Evolutionary conservation across 2,329 filamentous ascomycete genomes (phyloP), one percentile per base, ranked within the genome.

Genomic region (Aspergillus sp.): DNA sequence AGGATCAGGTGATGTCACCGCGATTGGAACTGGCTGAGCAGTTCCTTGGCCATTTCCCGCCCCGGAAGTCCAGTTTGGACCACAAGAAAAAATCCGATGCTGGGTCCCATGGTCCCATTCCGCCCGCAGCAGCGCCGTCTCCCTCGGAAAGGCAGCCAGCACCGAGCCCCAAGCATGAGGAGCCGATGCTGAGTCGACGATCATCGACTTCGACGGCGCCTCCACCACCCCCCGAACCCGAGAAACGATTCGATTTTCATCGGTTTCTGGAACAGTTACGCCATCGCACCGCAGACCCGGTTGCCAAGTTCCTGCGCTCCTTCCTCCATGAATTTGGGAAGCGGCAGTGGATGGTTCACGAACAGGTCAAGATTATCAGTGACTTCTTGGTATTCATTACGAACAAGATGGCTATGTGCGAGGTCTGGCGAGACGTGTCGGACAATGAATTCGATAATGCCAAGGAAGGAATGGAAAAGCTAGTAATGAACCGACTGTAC

Each of bases 301-400:
- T 98, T 2, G 94, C 94, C 4, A 86, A 91, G 53, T 98, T 96
- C 62, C 76, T 98, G 41, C 87, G 94, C 54, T 97, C 93, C 0
- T 98, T 98, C 60, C 72, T 98, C 29, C 82, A 82, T 42, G 94
- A 98, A 66, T 98, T 98, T 68, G 88, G 83, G 33, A 98, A 97
- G 73, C 88, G 90, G 57, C 93, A 97, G 68, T 98, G 93, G 93
- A 94, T 95, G 87, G 93, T 96, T 5, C 93, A 98, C 64, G 93
- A 98, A 70, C 93, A 98, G 67, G 93, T 97, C 64, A 98, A 98
- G 71, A 97, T 98, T 52, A 95, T 98, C 51, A 82, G 88, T 55
- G 94, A 98, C 65, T 98, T 98, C 57, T 74, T 98, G 42, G 83
- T 89, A 40, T 98, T 98, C 61, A 98, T 98, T 53, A 86, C 87